Percentiles rank a stretch among this genome's conserved stretches.
Conservation (phyloP, 768 basidiomycete species). For the Phlegmacium glaucopus region DNA sequence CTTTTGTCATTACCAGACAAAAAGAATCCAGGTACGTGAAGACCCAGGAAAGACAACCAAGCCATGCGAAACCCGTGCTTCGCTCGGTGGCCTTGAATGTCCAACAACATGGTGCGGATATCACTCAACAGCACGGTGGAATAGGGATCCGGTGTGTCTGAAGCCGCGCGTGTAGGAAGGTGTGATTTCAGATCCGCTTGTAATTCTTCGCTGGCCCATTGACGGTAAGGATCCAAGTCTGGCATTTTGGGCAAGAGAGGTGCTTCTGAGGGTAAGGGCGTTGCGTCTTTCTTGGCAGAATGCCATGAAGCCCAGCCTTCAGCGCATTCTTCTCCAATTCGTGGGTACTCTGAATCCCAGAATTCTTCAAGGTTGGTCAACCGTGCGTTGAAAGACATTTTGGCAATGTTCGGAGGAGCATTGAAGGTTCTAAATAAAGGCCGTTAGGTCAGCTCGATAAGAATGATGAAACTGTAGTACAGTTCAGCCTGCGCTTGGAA, state of each 20-base stretch:
- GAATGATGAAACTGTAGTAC: slow-evolving; percentile 34
- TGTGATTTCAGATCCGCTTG: slow-evolving; percentile 38
- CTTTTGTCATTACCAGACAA: slow-evolving; percentile 24
- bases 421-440: slow-evolving; percentile 50
- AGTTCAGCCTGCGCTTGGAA: slow-evolving; percentile 84
- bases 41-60: slow-evolving; percentile 70
- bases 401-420: slow-evolving; percentile 42
- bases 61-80: slow-evolving; percentile 59
- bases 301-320: slow-evolving; percentile 71
- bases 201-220: slow-evolving; percentile 64
- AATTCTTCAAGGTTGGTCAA: slow-evolving; percentile 70
- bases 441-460: not conserved
- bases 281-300: slow-evolving; percentile 32
- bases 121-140: slow-evolving; percentile 71
- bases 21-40: slow-evolving; percentile 67
- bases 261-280: not conserved
- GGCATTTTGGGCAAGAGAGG: slow-evolving; percentile 7
- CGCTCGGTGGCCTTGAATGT: slow-evolving; percentile 39
- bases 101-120: slow-evolving; percentile 55
- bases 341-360: slow-evolving; percentile 81
- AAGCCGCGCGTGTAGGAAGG: slow-evolving; percentile 53
- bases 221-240: slow-evolving; percentile 59
- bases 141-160: slow-evolving; percentile 65
- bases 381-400: slow-evolving; percentile 41
- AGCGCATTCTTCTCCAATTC: slow-evolving; percentile 65